phyloP scores from a whole-genome alignment of 305 asterid species.

The Fraxinus dipetala region DNA sequence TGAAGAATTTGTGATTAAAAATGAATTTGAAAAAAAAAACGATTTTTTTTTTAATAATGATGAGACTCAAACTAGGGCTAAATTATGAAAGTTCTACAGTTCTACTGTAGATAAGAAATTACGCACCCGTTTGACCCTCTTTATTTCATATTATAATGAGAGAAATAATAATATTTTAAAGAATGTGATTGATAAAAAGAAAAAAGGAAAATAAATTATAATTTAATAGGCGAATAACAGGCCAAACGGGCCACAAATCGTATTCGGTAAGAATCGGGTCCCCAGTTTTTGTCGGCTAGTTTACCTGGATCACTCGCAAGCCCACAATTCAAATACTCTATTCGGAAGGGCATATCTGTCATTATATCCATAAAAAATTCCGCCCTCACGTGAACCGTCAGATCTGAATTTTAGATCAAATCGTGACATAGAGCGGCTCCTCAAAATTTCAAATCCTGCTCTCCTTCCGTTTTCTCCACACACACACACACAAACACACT shows the following conservation, averaged over 20 bases:
- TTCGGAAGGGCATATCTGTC: constrained; percentile 7
- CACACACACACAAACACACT: constrained; percentile 9
- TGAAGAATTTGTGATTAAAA: no score
- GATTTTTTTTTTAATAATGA: no score
- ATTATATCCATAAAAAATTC: neutral
- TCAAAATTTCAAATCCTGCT: constrained; percentile 39
- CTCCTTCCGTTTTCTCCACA: constrained; percentile 9
- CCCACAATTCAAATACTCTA: constrained; percentile 14
- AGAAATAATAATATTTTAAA: no score
- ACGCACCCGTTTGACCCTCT: no score
- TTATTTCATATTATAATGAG: no score
- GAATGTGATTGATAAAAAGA: no score
- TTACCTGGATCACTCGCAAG: neutral
- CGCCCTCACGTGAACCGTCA: constrained; percentile 20
- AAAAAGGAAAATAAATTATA: no score
- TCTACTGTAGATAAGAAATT: no score
- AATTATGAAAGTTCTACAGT: no score
- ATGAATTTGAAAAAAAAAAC: no score
- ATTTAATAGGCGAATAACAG: no score
- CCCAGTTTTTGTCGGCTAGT: neutral
- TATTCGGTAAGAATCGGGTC: neutral
- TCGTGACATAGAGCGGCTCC: constrained; percentile 19
- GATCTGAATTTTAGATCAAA: constrained; percentile 17
- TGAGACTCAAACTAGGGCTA: no score
- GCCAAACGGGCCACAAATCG: neutral